Conservation (phyloP, 371 early-diverging fungal genomes). For the Smittium culicis region DNA sequence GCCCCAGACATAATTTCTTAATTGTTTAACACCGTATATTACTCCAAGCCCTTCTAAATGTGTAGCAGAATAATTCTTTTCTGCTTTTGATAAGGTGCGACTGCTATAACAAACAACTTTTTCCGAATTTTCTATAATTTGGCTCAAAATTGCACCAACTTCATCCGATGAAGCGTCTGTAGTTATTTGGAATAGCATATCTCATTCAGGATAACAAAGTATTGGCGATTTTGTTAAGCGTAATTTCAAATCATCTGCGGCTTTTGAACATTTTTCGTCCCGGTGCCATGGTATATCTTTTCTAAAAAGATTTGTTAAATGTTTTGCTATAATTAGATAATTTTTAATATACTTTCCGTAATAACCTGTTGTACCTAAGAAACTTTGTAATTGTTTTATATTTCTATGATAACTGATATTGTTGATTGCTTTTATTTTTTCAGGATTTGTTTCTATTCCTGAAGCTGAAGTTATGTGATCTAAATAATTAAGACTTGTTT, state of each 20-base stretch:
- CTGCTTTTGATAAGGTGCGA: constrained; percentile 14
- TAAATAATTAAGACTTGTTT: constrained; percentile 1
- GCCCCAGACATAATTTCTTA: constrained; percentile 26
- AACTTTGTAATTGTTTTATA: constrained; percentile 17
- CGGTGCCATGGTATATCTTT: constrained; percentile 4
- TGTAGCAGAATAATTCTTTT: constrained; percentile 21
- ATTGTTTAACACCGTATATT: constrained; percentile 19
- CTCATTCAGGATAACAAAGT: constrained; percentile 24
- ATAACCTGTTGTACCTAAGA: constrained; percentile 19
- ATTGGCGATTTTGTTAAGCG: constrained; percentile 8
- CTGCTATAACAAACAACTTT: constrained; percentile 2
- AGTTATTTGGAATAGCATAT: too few relatives aligned
- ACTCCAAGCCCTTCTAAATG: constrained; percentile 33
- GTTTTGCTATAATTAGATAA: constrained; percentile 14
- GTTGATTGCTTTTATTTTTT: constrained; percentile 14
- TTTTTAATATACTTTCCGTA: constrained; percentile 20
- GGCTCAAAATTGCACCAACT: constrained; percentile 26
- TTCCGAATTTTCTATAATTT: constrained; percentile 3
- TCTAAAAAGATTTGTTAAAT: constrained; percentile 20
- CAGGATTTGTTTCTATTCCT: constrained; percentile 11
- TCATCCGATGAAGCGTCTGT: constrained; percentile 33
- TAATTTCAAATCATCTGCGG: constrained; percentile 8
- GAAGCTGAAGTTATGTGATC: constrained; percentile 6
- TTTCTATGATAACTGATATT: constrained; percentile 14
- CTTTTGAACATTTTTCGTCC: not conserved